Percentiles rank a stretch among this genome's conserved stretches.
Evolutionary conservation across 2,329 filamentous ascomycete species (phyloP).

Genomic region (Venturia effusa): DNA sequence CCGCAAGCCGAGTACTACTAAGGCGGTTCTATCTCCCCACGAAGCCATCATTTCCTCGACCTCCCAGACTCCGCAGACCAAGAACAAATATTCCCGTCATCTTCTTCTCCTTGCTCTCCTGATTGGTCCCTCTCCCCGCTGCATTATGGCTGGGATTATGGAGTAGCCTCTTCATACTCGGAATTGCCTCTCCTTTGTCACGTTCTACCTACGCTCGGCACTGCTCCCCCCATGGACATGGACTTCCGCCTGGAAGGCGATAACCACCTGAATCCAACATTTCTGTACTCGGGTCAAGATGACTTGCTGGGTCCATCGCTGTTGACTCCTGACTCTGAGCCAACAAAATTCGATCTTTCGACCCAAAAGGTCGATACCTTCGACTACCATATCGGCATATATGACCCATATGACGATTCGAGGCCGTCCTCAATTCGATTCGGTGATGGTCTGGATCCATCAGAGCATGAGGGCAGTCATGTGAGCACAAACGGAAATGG

Average conservation of each 20-base stretch:
- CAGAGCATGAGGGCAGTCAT: conserved; percentile 24
- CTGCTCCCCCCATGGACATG: background rate
- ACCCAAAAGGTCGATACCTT: conserved; percentile 17
- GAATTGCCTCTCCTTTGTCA: background rate
- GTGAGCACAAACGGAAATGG: conserved; percentile 14
- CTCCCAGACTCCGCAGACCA: background rate
- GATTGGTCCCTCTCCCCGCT: background rate
- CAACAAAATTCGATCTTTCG: conserved; percentile 13
- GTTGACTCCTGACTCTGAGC: conserved; percentile 4
- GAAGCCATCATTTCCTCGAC: background rate
- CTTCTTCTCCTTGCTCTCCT: background rate
- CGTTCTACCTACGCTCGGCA: background rate
- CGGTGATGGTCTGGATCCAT: conserved; percentile 25
- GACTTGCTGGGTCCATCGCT: conserved; percentile 4
- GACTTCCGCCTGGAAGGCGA: conserved; percentile 3
- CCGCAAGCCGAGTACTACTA: background rate
- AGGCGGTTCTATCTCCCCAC: too few species aligned
- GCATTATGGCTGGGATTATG: background rate
- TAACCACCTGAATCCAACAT: conserved; percentile 4
- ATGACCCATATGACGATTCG: conserved; percentile 27
- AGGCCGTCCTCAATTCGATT: conserved; percentile 29
- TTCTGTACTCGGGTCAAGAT: conserved; percentile 7
- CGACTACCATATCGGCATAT: conserved; percentile 17
- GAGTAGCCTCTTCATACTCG: background rate
- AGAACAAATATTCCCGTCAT: background rate